Base-by-base conservation (phyloP, 148 eudicot species). In the Heliosperma pusillum region DNA sequence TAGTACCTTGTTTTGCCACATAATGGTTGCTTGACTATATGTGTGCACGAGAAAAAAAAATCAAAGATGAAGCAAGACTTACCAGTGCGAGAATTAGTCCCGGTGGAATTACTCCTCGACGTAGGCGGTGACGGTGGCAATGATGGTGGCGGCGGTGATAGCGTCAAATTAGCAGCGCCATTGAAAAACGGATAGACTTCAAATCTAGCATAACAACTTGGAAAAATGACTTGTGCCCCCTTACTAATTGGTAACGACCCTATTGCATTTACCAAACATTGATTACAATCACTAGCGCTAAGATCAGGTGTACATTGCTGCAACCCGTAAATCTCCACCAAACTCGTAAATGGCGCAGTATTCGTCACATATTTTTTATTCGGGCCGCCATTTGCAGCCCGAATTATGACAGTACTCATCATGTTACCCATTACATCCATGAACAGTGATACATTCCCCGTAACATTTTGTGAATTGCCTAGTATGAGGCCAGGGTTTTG, bases 231-330 rank as follows among this genome's bases (percentile, higher is more conserved):
- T 21, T 21, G 53, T 30, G 2, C 8, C 78, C 63, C 76, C 11
- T 12, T 5, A 53, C 73, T 70, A 4, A n/a, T 53, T 22, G 42
- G 61, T 0, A 70, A 22, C 9, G 11, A 0, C 1, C 20, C 42
- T 2, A 71, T 2, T 7, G 72, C 72, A 0, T 0, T 10, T 4
- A 9, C 16, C 47, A 80, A 72, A 16, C 83, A 80, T 26, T 0
- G 19, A 1, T 19, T 42, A 75, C 79, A 80, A 40, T 63, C 68
- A 56, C 0, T 30, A 17, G 75, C 19, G 13, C 72, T 47, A 13
- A 80, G 57, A 26, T 70, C 73, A 11, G 83, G 80, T 2, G 75
- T 63, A 57, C 79, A 80, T 67, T 76, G 79, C 5, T 40, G 59
- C 76, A 60, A 3, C 22, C 67, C 67, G 50, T 57, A 79, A 26